Evolutionary conservation across 2,329 filamentous ascomycete species (phyloP), one percentile per base, ranked within the genome.

Genomic region (Hypoxylon sp.): DNA sequence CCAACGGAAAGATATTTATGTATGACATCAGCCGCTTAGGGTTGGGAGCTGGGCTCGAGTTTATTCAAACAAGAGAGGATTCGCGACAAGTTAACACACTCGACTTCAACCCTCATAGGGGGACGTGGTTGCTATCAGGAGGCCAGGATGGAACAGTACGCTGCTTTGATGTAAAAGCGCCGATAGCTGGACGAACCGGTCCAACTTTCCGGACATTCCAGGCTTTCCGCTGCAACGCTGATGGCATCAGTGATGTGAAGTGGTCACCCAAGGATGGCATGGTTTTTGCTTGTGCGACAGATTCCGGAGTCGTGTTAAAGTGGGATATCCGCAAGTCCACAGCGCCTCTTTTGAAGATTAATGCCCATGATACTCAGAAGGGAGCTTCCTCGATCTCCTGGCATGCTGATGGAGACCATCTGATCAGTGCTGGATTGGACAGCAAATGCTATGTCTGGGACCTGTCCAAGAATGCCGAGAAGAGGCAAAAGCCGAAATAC

Each of bases 381-480:
- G 82, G 86, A 0, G 88, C 87, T 73, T 82, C 86, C 1, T 84
- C 87, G 0, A 87, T 91, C 47, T 85, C 87, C 2, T 92, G 90
- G 90, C 90, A 92, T 71, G 87, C 88, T 0, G 89, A 92, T 74
- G 90, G 89, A 13, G 83, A 86, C n/a, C 88, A 92, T 72, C 79
- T 91, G 10, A 83, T 89, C 53, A 91, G 88, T 69, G 88, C 86
- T 3, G 89, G 89, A 6, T 81, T 85, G 70, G 90, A 92, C 74
- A 85, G 84, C 65, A 86, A 85, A 58, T 86, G 89, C 42, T 84
- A 89, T 72, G 86, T 91, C 5, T 92, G 90, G 90, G 88, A 92
- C 73, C 78, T 91, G 63, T 86, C 87, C 4, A 82, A 81, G 56
- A 83, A 82, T 6, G 87, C 86, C 15, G 88, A 91, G 71, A 88